Conservation (phyloP, 768 basidiomycete species). For the Epithele typhae region DNA sequence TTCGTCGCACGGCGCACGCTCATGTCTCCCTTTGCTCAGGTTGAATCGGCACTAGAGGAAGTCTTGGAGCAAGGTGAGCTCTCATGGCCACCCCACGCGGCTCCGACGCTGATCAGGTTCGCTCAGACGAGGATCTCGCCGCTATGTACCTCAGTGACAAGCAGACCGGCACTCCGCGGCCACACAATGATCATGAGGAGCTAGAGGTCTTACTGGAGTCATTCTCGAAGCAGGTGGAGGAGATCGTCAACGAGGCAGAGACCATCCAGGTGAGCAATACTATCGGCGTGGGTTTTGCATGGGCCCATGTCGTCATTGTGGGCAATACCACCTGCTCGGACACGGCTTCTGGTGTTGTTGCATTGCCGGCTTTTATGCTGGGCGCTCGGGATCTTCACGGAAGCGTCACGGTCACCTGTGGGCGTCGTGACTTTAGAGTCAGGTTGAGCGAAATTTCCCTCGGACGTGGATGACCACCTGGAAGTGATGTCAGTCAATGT, state of each 20-base stretch:
- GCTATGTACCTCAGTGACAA: constrained; percentile 95
- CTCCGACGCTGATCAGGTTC: background rate
- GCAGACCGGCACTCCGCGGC: constrained; percentile 56
- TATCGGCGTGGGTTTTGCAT: background rate
- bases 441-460: too few species aligned
- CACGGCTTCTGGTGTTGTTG: too few species aligned
- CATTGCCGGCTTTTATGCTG: too few species aligned
- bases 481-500: too few species aligned
- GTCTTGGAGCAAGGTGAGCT: constrained; percentile 80
- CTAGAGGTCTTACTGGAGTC: constrained; percentile 91
- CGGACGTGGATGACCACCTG: too few species aligned
- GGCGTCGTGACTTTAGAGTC: too few species aligned
- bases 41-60: constrained; percentile 88
- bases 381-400: too few species aligned
- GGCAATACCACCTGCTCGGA: too few species aligned
- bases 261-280: constrained; percentile 61
- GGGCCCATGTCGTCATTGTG: background rate
- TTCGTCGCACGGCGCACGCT: background rate
- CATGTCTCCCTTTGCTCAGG: constrained; percentile 49
- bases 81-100: too few species aligned
- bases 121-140: constrained; percentile 83
- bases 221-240: constrained; percentile 94
- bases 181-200: constrained; percentile 82
- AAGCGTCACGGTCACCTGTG: too few species aligned
- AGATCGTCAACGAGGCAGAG: constrained; percentile 91